phyloP scores from a whole-genome alignment of 805 yeast species.

The Barnettozyma wickerhamii region DNA sequence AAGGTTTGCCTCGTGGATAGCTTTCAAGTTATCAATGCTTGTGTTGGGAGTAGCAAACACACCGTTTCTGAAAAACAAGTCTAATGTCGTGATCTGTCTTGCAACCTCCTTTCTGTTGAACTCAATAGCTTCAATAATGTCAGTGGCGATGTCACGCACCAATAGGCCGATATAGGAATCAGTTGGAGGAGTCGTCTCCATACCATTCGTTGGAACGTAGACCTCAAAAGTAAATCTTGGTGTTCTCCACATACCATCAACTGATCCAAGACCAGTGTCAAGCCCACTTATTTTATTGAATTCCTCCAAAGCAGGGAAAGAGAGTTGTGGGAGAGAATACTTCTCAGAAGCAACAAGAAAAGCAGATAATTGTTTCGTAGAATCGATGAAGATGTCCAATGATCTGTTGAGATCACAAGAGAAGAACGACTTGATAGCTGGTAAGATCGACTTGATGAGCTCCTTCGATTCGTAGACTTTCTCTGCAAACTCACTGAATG shows the following conservation, averaged over 20 bases:
- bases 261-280: conserved; percentile 39
- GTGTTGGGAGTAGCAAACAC: conserved; percentile 72
- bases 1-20: conserved; percentile 36
- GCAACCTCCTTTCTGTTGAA: conserved; percentile 88
- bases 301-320: conserved; percentile 34
- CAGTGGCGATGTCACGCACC: conserved; percentile 70
- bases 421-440: conserved; percentile 33
- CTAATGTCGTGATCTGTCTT: conserved; percentile 72
- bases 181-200: conserved; percentile 63
- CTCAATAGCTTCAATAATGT: conserved; percentile 73
- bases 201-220: conserved; percentile 46
- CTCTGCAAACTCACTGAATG: conserved; percentile 21
- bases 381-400: conserved; percentile 33
- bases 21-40: conserved; percentile 64
- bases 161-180: conserved; percentile 52
- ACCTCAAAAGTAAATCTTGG: conserved; percentile 62
- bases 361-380: conserved; percentile 17
- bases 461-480: conserved; percentile 49
- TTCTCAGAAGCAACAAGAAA: conserved; percentile 18
- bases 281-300: conserved; percentile 29
- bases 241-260: conserved; percentile 64
- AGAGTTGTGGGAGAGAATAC: conserved; percentile 21
- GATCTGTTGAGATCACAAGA: conserved; percentile 23
- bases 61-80: conserved; percentile 61
- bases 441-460: conserved; percentile 45